Evolutionary conservation across 352 stramenopile species (phyloP).

Genomic region (Plasmopara muralis): DNA sequence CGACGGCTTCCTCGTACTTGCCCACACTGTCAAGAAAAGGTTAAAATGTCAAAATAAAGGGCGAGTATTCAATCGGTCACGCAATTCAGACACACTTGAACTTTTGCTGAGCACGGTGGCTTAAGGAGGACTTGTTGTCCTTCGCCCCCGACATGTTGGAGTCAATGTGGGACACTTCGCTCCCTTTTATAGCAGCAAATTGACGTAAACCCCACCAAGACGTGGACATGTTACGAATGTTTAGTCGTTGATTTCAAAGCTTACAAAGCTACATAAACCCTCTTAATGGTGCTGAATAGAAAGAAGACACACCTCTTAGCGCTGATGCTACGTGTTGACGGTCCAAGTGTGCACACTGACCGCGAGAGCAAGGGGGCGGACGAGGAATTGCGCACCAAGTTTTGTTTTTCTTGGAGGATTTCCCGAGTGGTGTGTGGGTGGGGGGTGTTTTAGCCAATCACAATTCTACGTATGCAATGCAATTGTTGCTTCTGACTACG

Average conservation of each 20-base stretch:
- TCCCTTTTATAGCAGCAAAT: slow-evolving; percentile 1
- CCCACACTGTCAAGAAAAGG: slow-evolving; percentile 40
- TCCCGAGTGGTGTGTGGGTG: slow-evolving; percentile 9
- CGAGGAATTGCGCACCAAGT: slow-evolving; percentile 2
- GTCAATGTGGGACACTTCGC: slow-evolving; percentile 9
- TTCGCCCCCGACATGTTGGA: slow-evolving; percentile 60
- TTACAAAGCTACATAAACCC: slow-evolving; percentile 2
- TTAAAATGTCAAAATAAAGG: slow-evolving; percentile 1
- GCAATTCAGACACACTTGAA: slow-evolving; percentile 60
- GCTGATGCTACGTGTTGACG: neutral
- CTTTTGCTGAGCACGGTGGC: slow-evolving; percentile 81
- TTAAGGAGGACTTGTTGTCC: slow-evolving; percentile 84
- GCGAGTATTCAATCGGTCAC: neutral
- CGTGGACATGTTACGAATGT: slow-evolving; percentile 10
- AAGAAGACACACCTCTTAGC: slow-evolving; percentile 16
- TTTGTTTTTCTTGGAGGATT: slow-evolving; percentile 25
- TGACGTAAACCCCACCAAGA: slow-evolving; percentile 7
- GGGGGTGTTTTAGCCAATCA: neutral
- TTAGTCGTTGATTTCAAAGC: slow-evolving; percentile 2
- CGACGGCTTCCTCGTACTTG: slow-evolving; percentile 82
- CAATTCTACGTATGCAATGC: neutral
- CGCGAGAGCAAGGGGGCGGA: slow-evolving; percentile 8
- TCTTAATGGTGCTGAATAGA: neutral
- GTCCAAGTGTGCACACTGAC: neutral
- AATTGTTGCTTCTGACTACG: neutral